phyloP scores from a whole-genome alignment of 805 yeast species.

The Soucietia sequanensis region DNA sequence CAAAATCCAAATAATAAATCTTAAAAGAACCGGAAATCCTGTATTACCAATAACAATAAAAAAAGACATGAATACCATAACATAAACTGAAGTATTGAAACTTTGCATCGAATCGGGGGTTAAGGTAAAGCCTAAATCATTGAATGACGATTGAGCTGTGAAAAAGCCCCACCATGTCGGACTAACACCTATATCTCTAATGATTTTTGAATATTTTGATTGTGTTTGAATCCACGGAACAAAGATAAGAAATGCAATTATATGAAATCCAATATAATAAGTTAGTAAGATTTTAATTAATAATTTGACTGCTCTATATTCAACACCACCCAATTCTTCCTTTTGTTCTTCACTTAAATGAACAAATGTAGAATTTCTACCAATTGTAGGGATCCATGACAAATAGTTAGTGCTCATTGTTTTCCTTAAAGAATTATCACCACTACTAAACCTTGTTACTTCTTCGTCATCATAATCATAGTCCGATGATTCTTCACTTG shows the following conservation, averaged over 20 bases:
- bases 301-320: conserved; percentile 83
- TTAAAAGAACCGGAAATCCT: conserved; percentile 82
- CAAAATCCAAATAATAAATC: conserved; percentile 80
- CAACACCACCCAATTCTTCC: conserved; percentile 96
- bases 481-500: conserved; percentile 2
- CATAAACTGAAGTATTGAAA: conserved; percentile 63
- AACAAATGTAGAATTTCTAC: conserved; percentile 89
- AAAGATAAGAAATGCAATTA: conserved; percentile 50
- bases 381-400: conserved; percentile 89
- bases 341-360: conserved; percentile 79
- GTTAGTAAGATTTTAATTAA: conserved; percentile 60
- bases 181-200: conserved; percentile 58
- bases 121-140: conserved; percentile 81
- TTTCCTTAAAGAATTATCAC: conserved; percentile 12
- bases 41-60: conserved; percentile 91
- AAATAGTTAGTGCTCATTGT: conserved; percentile 62
- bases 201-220: conserved; percentile 38
- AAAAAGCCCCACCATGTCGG: conserved; percentile 95
- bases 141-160: conserved; percentile 74
- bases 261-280: conserved; percentile 77
- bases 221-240: conserved; percentile 60
- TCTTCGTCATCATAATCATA: conserved; percentile 13
- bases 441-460: conserved; percentile 8
- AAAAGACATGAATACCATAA: conserved; percentile 60
- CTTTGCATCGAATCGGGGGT: conserved; percentile 78